phyloP scores from a whole-genome alignment of 805 yeast species.

The Kodamaea kakaduensis region DNA sequence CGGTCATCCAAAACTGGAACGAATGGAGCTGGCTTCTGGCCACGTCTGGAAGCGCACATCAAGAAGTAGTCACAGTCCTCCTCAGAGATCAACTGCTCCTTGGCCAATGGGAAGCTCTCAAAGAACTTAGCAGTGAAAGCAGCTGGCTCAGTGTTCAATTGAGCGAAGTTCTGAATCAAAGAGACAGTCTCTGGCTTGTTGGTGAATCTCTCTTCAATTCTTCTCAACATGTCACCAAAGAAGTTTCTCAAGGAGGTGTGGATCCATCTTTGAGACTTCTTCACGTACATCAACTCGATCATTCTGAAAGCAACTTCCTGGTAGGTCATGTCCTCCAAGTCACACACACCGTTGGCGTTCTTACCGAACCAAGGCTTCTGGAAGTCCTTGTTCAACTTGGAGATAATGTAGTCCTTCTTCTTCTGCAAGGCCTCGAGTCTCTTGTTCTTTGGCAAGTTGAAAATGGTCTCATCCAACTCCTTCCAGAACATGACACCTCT shows the following conservation, averaged over 20 bases:
- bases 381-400: slow-evolving; percentile 85
- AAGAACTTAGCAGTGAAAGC: slow-evolving; percentile 57
- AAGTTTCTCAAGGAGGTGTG: slow-evolving; percentile 83
- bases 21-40: slow-evolving; percentile 96
- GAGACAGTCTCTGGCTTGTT: slow-evolving; percentile 50
- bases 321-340: slow-evolving; percentile 93
- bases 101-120: slow-evolving; percentile 67
- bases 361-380: slow-evolving; percentile 98
- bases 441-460: slow-evolving; percentile 85
- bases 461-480: slow-evolving; percentile 91
- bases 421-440: slow-evolving; percentile 73
- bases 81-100: slow-evolving; percentile 80
- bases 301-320: slow-evolving; percentile 83
- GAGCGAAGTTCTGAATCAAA: slow-evolving; percentile 66
- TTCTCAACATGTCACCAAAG: slow-evolving; percentile 79
- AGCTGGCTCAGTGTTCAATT: slow-evolving; percentile 62
- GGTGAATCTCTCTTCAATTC: slow-evolving; percentile 96
- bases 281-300: slow-evolving; percentile 83
- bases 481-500: slow-evolving; percentile 97
- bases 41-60: slow-evolving; percentile 73
- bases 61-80: slow-evolving; percentile 94
- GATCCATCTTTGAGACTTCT: slow-evolving; percentile 79
- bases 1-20: slow-evolving; percentile 93
- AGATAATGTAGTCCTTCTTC: slow-evolving; percentile 83
- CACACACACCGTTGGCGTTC: slow-evolving; percentile 76